A percentile compares a stretch with the other conserved stretches of the same genome.
These are phyloP conservation scores for Suhomyces taliae DNA, from an alignment of 1,139 yeast genomes.

Conservation along the genomic window DNA sequence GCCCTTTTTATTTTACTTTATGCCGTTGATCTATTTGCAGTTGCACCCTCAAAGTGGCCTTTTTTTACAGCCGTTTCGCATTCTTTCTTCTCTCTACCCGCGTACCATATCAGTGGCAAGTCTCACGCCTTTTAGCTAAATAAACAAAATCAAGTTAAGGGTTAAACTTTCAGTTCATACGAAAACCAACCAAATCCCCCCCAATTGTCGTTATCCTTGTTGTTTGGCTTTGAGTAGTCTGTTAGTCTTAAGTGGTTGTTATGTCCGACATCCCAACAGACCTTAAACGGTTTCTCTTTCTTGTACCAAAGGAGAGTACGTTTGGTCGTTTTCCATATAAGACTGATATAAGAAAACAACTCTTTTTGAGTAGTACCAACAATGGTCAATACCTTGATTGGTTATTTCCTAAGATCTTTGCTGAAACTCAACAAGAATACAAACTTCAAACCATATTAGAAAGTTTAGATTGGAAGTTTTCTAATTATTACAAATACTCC, in stretches of 20 bases:
- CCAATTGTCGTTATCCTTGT: too few species aligned
- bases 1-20: too few species aligned
- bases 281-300: constrained; percentile 31
- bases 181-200: too few species aligned
- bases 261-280: background rate
- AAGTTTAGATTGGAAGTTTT: constrained; percentile 35
- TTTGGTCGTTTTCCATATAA: constrained; percentile 37
- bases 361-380: constrained; percentile 52
- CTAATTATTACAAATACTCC: constrained; percentile 29
- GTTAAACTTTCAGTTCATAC: too few species aligned
- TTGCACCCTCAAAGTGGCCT: too few species aligned
- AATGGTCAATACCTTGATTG: constrained; percentile 49
- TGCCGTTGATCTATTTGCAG: too few species aligned
- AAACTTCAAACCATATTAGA: constrained; percentile 25
- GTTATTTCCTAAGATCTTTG: constrained; percentile 48
- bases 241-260: background rate
- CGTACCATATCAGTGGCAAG: too few species aligned
- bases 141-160: too few species aligned
- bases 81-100: too few species aligned
- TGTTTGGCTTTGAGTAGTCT: too few species aligned
- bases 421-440: constrained; percentile 11
- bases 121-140: too few species aligned
- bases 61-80: too few species aligned
- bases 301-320: constrained; percentile 32
- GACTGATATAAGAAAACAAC: constrained; percentile 45